These are phyloP conservation scores for Apophysomyces sp. DNA, from an alignment of 371 early-diverging fungal species.

Conservation along the genomic window DNA sequence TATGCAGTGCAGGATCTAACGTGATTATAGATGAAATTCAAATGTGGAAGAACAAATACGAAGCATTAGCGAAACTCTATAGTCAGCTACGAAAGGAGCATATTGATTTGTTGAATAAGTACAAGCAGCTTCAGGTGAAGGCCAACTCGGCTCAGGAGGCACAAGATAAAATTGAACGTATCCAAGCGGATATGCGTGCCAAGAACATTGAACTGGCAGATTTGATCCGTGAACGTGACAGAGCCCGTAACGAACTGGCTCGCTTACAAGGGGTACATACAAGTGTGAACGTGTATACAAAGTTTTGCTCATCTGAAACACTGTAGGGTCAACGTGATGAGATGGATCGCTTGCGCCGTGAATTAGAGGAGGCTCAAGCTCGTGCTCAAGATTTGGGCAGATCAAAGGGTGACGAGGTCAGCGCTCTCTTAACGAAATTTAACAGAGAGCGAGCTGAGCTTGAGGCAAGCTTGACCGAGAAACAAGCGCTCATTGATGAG, in stretches of 20 bases:
- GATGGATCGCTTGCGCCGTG: slow-evolving; percentile 73
- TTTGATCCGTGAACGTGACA: slow-evolving; percentile 82
- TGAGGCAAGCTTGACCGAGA: slow-evolving; percentile 59
- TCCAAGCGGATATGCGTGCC: slow-evolving; percentile 76
- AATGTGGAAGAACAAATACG: slow-evolving; percentile 91
- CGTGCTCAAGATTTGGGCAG: slow-evolving; percentile 76
- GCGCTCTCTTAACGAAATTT: slow-evolving; percentile 72
- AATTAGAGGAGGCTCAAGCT: slow-evolving; percentile 73
- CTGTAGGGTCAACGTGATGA: slow-evolving; percentile 74
- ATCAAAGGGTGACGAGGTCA: slow-evolving; percentile 82
- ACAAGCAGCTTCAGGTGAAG: slow-evolving; percentile 78
- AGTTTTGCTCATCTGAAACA: not conserved
- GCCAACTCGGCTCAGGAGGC: slow-evolving; percentile 81
- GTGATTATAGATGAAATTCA: slow-evolving; percentile 60
- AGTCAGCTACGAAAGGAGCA: slow-evolving; percentile 96
- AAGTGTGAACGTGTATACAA: not conserved
- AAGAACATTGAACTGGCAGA: slow-evolving; percentile 84
- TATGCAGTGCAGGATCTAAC: not conserved
- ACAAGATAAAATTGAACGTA: slow-evolving; percentile 69
- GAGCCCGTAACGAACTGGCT: slow-evolving; percentile 73
- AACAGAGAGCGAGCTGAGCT: slow-evolving; percentile 81
- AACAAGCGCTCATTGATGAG: slow-evolving; percentile 56
- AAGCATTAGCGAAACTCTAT: slow-evolving; percentile 91
- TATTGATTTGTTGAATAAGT: slow-evolving; percentile 87
- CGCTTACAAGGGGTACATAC: slow-evolving; percentile 56